Percentiles rank a stretch among this genome's conserved stretches.
These are phyloP conservation scores for Candida tallmaniae DNA, from an alignment of 805 yeast genomes.

Conservation along the genomic window DNA sequence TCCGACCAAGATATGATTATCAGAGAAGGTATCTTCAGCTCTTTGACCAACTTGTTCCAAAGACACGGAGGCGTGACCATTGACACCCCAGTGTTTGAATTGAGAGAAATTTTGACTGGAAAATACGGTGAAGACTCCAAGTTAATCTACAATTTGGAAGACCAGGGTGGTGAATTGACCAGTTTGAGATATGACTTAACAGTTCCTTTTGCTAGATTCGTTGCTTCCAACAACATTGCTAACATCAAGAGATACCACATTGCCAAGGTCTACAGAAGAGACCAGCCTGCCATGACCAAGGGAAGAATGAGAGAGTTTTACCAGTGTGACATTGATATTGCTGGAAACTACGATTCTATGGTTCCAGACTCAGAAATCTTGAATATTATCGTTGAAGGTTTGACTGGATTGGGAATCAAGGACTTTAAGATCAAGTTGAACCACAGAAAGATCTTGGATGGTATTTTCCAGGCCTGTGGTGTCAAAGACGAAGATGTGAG, in stretches of 20 bases:
- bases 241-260: conserved; percentile 92
- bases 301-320: conserved; percentile 99
- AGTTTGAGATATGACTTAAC: conserved; percentile 95
- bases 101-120: conserved; percentile 92
- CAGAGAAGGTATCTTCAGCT: conserved; percentile 78
- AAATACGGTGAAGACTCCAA: conserved; percentile 99
- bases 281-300: conserved; percentile 99
- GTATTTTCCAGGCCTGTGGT: conserved; percentile 92
- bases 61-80: conserved; percentile 98
- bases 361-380: conserved; percentile 93
- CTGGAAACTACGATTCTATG: conserved; percentile 90
- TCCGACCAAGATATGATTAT: conserved; percentile 96
- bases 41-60: conserved; percentile 72
- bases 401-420: conserved; percentile 73
- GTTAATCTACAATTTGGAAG: conserved; percentile 91
- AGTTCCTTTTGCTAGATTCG: conserved; percentile 96
- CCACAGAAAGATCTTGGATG: conserved; percentile 94
- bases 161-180: conserved; percentile 97
- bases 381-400: conserved; percentile 78
- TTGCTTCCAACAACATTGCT: conserved; percentile 91
- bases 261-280: conserved; percentile 98
- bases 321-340: conserved; percentile 97
- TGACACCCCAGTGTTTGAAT: conserved; percentile 97
- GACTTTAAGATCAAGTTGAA: conserved; percentile 91
- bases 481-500: conserved; percentile 92